A percentile compares a stretch with the other conserved stretches of the same genome.
These are phyloP conservation scores for Chytriomyces hyalinus DNA, from an alignment of 192 early-diverging fungal species.

Conservation along the genomic window DNA sequence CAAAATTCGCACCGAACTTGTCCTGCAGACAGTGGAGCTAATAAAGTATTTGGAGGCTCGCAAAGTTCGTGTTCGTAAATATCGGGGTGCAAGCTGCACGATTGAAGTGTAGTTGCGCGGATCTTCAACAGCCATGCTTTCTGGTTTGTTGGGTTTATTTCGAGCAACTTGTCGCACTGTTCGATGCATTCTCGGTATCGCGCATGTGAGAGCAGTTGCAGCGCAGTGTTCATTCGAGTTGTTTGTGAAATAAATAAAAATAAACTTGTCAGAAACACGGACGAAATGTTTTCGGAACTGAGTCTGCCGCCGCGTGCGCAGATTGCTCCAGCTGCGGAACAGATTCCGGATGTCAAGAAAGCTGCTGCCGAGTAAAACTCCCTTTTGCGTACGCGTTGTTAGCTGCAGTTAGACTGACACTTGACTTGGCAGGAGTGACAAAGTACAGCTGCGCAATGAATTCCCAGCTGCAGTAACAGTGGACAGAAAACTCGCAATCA, in stretches of 20 bases:
- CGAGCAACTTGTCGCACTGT: background rate
- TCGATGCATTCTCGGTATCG: slow-evolving; percentile 8
- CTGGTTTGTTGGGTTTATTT: slow-evolving; percentile 2
- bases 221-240: background rate
- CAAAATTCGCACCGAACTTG: background rate
- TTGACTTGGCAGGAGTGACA: background rate
- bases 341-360: background rate
- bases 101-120: background rate
- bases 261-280: too few relatives aligned
- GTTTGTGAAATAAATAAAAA: too few relatives aligned
- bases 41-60: background rate
- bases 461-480: background rate
- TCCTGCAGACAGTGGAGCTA: background rate
- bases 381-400: background rate
- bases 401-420: background rate
- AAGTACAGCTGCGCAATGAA: background rate
- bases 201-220: background rate
- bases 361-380: background rate
- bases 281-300: too few relatives aligned
- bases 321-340: slow-evolving; percentile 20
- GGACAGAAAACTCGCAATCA: slow-evolving; percentile 14
- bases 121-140: slow-evolving; percentile 26
- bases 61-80: background rate
- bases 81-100: background rate
- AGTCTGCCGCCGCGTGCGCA: background rate